Conservation (phyloP, 768 basidiomycete genomes). For the Russula abietina region DNA sequence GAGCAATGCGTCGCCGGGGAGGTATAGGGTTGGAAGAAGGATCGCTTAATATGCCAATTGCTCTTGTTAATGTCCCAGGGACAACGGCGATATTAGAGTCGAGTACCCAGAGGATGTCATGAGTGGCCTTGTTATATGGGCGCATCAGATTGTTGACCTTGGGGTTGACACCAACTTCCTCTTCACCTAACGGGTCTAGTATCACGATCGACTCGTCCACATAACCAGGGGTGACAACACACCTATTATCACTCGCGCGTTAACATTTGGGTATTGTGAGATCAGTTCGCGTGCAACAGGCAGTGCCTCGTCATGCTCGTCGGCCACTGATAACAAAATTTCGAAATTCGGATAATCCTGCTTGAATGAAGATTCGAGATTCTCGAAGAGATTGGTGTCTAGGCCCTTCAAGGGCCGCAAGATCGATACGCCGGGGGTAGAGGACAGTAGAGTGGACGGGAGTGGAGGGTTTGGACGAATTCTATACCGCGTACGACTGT, state of each 20-base stretch:
- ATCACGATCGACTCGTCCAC: not conserved
- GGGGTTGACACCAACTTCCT: constrained; percentile 85
- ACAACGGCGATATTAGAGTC: constrained; percentile 90
- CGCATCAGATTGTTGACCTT: constrained; percentile 95
- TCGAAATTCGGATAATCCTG: constrained; percentile 93
- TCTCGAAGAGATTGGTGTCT: constrained; percentile 93
- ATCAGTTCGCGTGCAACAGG: constrained; percentile 72
- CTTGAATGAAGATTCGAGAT: constrained; percentile 85
- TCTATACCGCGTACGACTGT: constrained; percentile 72
- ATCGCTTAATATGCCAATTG: constrained; percentile 67
- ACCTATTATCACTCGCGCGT: constrained; percentile 75
- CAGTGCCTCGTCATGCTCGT: constrained; percentile 84
- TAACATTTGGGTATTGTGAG: constrained; percentile 68
- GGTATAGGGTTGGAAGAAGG: constrained; percentile 31
- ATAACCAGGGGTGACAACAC: constrained; percentile 25
- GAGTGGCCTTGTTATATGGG: constrained; percentile 68
- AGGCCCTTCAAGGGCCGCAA: constrained; percentile 91
- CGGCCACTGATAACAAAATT: constrained; percentile 86
- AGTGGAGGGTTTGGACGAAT: constrained; percentile 57
- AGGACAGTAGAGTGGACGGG: constrained; percentile 35
- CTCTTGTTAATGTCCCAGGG: constrained; percentile 72
- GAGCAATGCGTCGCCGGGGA: constrained; percentile 51
- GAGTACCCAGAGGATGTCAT: constrained; percentile 94
- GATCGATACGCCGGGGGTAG: constrained; percentile 85
- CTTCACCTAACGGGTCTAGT: constrained; percentile 52